Conservation (phyloP, 352 stramenopile genomes). For the Globisporangium nagaii region DNA sequence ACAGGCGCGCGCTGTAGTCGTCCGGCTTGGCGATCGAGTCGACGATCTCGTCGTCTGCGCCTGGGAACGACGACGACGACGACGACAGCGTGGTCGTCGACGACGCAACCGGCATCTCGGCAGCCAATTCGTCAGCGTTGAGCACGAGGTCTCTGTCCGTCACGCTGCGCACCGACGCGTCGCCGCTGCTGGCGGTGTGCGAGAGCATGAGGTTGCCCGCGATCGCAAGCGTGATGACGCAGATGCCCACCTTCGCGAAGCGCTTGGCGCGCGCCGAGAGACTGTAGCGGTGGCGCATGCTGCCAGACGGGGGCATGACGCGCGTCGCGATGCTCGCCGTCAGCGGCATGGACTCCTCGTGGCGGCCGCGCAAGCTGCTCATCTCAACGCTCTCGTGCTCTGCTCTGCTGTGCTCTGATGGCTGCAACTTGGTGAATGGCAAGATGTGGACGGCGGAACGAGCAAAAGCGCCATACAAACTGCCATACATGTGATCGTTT, state of each 20-base stretch:
- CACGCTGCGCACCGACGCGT: slow-evolving; percentile 3
- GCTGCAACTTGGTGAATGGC: slow-evolving; percentile 4
- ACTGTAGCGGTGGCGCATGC: slow-evolving; percentile 3
- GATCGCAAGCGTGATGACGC: slow-evolving; percentile 13
- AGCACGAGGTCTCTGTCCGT: slow-evolving; percentile 3
- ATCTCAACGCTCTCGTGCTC: too few relatives aligned
- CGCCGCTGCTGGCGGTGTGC: slow-evolving; percentile 2
- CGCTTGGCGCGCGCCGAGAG: slow-evolving; percentile 13
- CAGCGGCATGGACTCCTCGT: slow-evolving; percentile 28
- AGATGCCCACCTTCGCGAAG: slow-evolving; percentile 10
- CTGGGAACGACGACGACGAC: slow-evolving; percentile 19
- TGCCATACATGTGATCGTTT: background rate
- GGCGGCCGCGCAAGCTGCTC: slow-evolving; percentile 19
- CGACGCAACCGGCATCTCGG: background rate
- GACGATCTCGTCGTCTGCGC: slow-evolving; percentile 41
- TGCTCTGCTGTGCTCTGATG: too few relatives aligned
- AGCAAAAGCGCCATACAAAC: background rate
- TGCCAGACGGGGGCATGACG: background rate
- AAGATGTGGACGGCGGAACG: background rate
- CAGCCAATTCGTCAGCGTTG: background rate
- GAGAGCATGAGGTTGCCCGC: slow-evolving; percentile 12
- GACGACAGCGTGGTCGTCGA: background rate
- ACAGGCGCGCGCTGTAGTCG: slow-evolving; percentile 47
- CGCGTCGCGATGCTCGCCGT: slow-evolving; percentile 17
- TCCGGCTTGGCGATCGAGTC: slow-evolving; percentile 31